Base-by-base conservation (phyloP, 2,329 filamentous ascomycete genomes). In the Botrytis aclada region DNA sequence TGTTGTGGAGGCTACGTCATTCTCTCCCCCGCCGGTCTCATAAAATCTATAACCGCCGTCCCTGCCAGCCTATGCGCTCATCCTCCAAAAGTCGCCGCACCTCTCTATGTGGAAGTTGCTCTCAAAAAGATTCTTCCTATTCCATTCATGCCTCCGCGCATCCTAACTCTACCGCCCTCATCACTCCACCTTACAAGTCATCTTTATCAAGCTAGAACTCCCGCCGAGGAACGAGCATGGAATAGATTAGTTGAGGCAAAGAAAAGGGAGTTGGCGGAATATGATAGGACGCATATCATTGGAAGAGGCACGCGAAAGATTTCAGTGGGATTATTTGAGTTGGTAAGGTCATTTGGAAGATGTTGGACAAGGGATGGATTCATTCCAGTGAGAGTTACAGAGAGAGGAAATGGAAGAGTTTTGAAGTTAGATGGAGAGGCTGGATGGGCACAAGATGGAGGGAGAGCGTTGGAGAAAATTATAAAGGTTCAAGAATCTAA, bases 1-100 rank as follows among this genome's bases (percentile, higher is more conserved):
- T 83, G 82, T 56, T 85, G 91, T 80, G 91, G 89, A 74, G 86
- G 86, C 63, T 87, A 87, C 74, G 87, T 92, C 76, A 80, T 91
- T 61, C 79, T 87, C 72, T 86, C 88, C 78, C 88, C 90, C 10
- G 81, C 84, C 39, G 85, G 86, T 70, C 84, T 93, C 66, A 85
- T 93, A 76, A 85, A 84, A 70, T 74, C 74, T n/a, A 78, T 81
- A 45, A 76, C 74, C 22, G 80, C 80, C 0, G 41, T 81, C 6
- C 80, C 79, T 29, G 75, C 76, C 10, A 65, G 47, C 22, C 64
- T 76, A 32, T 74, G 74, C 22, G 43, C 70, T 8, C 47, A 54
- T 25, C 70, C 70, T 47, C 61, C 61, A 37, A 67, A 54, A 61
- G 62, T 56, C 7, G 12, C 37, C 12, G n/a, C 37, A 9, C 70